Conservation (phyloP, 495 filamentous ascomycete species). For the Chaetomium fimeti region DNA sequence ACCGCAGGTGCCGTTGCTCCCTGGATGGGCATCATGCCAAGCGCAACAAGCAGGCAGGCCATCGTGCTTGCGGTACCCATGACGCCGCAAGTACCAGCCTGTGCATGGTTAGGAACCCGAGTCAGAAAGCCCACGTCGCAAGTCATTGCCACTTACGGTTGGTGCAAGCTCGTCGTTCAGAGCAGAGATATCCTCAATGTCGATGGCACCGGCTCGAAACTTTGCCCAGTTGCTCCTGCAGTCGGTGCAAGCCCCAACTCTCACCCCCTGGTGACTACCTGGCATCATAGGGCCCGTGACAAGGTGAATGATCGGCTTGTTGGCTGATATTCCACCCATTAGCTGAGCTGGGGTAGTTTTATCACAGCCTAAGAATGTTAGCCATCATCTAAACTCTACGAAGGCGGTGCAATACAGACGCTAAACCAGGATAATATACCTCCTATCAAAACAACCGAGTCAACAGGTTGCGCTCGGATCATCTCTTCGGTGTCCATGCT, state of each 20-base stretch:
- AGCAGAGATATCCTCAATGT: slow-evolving; percentile 63
- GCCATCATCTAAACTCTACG: not conserved
- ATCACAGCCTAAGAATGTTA: slow-evolving; percentile 53
- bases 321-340: slow-evolving; percentile 68
- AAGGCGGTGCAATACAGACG: not conserved
- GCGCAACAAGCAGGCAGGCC: slow-evolving; percentile 61
- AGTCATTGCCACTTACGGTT: slow-evolving; percentile 45
- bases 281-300: slow-evolving; percentile 69
- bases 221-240: slow-evolving; percentile 67
- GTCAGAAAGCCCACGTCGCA: not conserved
- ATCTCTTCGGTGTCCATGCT: slow-evolving; percentile 74
- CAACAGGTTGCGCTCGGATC: slow-evolving; percentile 63
- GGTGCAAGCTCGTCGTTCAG: slow-evolving; percentile 69
- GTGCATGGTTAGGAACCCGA: not conserved
- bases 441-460: slow-evolving; percentile 63
- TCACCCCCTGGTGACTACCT: slow-evolving; percentile 55
- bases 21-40: slow-evolving; percentile 63
- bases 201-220: slow-evolving; percentile 57
- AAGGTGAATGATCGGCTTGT: slow-evolving; percentile 63
- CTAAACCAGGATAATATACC: slow-evolving; percentile 38
- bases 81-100: slow-evolving; percentile 67
- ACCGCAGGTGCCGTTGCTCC: slow-evolving; percentile 62
- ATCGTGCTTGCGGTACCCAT: slow-evolving; percentile 72
- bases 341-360: slow-evolving; percentile 68
- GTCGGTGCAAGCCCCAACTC: slow-evolving; percentile 66